Conservation (phyloP, 495 filamentous ascomycete genomes). For the Bombardia bombarda region DNA sequence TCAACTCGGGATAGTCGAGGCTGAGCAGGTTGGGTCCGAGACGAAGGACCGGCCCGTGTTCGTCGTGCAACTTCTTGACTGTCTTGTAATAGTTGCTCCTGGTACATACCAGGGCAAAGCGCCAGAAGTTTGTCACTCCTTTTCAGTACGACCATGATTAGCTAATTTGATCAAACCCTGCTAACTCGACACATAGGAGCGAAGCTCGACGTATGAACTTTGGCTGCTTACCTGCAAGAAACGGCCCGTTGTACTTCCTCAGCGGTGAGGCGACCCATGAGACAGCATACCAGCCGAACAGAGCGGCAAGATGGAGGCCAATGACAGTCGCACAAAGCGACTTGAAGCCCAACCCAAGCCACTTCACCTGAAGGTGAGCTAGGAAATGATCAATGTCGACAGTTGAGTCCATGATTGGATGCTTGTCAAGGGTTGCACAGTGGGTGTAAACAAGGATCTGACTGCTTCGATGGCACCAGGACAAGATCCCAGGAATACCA, state of each 20-base stretch:
- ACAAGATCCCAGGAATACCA: too few species aligned
- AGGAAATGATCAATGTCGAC: too few species aligned
- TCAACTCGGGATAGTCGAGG: constrained; percentile 31
- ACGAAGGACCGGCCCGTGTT: constrained; percentile 46
- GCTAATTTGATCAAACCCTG: neutral
- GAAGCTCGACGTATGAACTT: neutral
- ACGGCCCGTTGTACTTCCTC: constrained; percentile 26
- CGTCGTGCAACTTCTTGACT: constrained; percentile 31
- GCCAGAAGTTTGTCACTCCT: constrained; percentile 34
- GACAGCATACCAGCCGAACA: constrained; percentile 16
- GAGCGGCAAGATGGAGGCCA: neutral
- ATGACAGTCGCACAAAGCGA: neutral
- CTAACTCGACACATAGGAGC: neutral
- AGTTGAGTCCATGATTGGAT: too few species aligned
- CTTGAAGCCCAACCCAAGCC: constrained; percentile 12
- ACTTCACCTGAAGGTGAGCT: too few species aligned
- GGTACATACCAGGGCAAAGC: constrained; percentile 17
- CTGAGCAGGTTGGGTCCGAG: constrained; percentile 44
- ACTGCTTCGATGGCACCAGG: too few species aligned
- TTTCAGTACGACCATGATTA: neutral
- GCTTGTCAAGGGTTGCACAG: too few species aligned
- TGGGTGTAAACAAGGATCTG: too few species aligned
- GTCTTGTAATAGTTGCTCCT: constrained; percentile 20
- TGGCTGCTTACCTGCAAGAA: constrained; percentile 14
- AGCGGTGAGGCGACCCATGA: constrained; percentile 16